Evolutionary conservation across 768 basidiomycete species (phyloP).

Genomic region (Collybiopsis confluens): DNA sequence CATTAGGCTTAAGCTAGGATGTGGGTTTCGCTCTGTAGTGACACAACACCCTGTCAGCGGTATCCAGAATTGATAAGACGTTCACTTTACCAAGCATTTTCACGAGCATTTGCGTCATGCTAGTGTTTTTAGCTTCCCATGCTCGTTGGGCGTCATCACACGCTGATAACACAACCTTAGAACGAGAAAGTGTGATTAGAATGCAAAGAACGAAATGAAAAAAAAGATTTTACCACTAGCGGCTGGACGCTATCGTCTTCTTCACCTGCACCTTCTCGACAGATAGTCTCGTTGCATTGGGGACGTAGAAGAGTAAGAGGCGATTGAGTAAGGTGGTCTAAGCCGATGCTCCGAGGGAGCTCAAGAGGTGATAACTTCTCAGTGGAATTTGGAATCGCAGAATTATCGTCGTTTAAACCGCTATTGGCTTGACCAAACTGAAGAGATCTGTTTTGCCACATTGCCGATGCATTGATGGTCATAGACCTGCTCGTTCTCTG

Average conservation of each 20-base stretch:
- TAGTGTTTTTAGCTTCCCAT: not conserved
- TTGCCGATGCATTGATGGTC: not conserved
- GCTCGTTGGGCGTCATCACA: not conserved
- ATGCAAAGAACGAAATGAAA: not conserved
- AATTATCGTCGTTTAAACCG: not conserved
- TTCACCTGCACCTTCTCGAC: not conserved
- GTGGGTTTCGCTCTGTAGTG: not conserved
- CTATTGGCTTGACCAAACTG: not conserved
- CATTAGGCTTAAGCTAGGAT: not conserved
- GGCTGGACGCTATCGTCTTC: not conserved
- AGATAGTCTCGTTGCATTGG: not conserved
- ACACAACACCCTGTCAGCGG: not conserved
- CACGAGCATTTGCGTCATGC: not conserved
- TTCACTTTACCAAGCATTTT: not conserved
- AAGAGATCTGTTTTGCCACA: not conserved
- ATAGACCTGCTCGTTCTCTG: not conserved
- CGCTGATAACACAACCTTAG: not conserved
- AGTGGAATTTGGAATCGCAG: not conserved
- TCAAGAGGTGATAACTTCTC: not conserved
- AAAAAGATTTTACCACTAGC: not conserved
- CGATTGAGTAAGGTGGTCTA: not conserved
- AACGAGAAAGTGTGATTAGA: not conserved
- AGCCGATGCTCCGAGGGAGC: not conserved
- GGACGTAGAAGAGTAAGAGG: not conserved
- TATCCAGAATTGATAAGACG: not conserved